phyloP scores from a whole-genome alignment of 169 alveolate species.

The Theileria orientalis region DNA sequence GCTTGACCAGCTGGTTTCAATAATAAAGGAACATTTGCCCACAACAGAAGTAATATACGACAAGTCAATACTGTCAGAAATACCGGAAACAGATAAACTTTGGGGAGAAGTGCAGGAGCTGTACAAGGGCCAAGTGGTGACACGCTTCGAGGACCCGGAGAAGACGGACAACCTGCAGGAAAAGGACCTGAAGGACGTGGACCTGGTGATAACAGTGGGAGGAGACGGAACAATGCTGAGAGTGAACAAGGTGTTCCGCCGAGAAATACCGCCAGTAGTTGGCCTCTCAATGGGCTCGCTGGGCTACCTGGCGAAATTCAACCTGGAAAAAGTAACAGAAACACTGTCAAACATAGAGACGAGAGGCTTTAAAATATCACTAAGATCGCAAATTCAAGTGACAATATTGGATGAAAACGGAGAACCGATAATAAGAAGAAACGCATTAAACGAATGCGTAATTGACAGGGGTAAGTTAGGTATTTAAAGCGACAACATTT shows the following conservation, averaged over 20 bases:
- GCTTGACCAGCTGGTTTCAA: slow-evolving; percentile 21
- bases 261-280: slow-evolving; percentile 78
- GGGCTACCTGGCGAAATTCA: slow-evolving; percentile 80
- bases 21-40: slow-evolving; percentile 29
- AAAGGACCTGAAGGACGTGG: slow-evolving; percentile 61
- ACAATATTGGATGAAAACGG: slow-evolving; percentile 45
- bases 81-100: slow-evolving; percentile 45
- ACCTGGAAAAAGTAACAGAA: slow-evolving; percentile 50
- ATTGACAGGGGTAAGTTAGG: slow-evolving; percentile 67
- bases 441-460: slow-evolving; percentile 76
- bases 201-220: slow-evolving; percentile 87
- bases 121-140: neutral
- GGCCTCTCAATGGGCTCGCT: slow-evolving; percentile 82
- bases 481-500: neutral
- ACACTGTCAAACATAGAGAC: slow-evolving; percentile 19
- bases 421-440: slow-evolving; percentile 23
- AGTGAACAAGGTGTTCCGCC: slow-evolving; percentile 82
- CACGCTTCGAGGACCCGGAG: slow-evolving; percentile 1
- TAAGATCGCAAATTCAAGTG: slow-evolving; percentile 40
- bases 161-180: neutral
- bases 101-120: slow-evolving; percentile 51
- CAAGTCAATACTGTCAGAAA: slow-evolving; percentile 20
- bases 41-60: slow-evolving; percentile 44
- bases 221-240: slow-evolving; percentile 94
- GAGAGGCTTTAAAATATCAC: slow-evolving; percentile 54